Evolutionary conservation across 2,329 filamentous ascomycete genomes (phyloP).

Genomic region (Fusarium algeriense): DNA sequence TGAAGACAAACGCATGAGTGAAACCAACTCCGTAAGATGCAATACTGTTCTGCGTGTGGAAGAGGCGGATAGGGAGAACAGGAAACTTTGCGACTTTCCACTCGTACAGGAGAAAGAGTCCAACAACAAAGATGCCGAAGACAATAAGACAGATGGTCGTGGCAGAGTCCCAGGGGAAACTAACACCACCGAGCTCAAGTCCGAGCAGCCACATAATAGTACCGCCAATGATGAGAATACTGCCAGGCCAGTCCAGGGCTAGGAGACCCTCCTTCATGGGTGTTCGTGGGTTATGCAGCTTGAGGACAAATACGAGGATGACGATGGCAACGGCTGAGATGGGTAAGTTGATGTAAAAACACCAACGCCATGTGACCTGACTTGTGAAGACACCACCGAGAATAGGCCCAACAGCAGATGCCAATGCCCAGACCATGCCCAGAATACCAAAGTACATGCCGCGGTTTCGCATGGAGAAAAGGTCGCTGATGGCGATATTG

Average conservation of each 20-base stretch:
- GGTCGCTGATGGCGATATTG: constrained; percentile 69
- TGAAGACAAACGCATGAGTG: constrained; percentile 82
- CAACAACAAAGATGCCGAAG: constrained; percentile 74
- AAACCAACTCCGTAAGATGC: constrained; percentile 76
- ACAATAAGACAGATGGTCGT: constrained; percentile 82
- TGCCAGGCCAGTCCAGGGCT: constrained; percentile 71
- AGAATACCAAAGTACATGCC: constrained; percentile 66
- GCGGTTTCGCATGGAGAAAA: constrained; percentile 64
- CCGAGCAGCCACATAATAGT: constrained; percentile 90
- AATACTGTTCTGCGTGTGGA: constrained; percentile 73
- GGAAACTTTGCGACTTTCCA: constrained; percentile 80
- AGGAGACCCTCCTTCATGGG: constrained; percentile 71
- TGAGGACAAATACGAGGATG: constrained; percentile 71
- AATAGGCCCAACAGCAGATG: constrained; percentile 73
- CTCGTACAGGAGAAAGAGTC: constrained; percentile 79
- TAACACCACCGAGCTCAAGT: constrained; percentile 84
- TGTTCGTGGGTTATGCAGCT: constrained; percentile 76
- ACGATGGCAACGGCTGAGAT: constrained; percentile 60
- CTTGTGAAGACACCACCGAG: constrained; percentile 77
- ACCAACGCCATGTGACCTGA: constrained; percentile 76
- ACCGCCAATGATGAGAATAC: constrained; percentile 74
- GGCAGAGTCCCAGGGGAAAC: constrained; percentile 79
- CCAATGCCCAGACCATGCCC: constrained; percentile 72
- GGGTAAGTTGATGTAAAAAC: constrained; percentile 74
- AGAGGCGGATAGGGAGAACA: constrained; percentile 80